Base-by-base conservation (phyloP, 2,329 filamentous ascomycete genomes). In the Xylaria hypoxylon region DNA sequence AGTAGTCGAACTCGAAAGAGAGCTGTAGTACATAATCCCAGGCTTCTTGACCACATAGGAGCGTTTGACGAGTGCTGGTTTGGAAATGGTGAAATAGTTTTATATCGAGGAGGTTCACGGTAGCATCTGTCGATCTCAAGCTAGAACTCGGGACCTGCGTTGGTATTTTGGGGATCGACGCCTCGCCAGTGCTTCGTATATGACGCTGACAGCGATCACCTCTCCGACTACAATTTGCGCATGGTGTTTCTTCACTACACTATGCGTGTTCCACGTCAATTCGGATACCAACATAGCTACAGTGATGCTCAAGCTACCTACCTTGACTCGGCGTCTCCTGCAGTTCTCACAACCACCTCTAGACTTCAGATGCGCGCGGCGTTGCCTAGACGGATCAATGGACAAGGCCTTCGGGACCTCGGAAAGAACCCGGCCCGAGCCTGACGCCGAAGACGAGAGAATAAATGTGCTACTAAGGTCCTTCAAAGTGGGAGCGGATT, bases 11-110 rank as follows among this genome's bases (percentile, higher is more conserved):
- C 24, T 71, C 56, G 45, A 74, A 73, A 10, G 67, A 69, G 8
- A 75, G 63, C 58, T 71, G 72, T 5, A 71, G 45, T 19, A 67
- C 62, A 5, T 62, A 13, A 3, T 62, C 64, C 69, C 72, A 74
- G 17, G 63, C 63, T 2, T 69, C 68, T 10, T 60, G 56, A 0
- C 50, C 59, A 17, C 64, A 59, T 17, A 74, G 40, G 26, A 75
- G 68, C 3, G 73, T 74, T 11, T 68, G 40, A 22, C 64, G 55
- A 0, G 72, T 74, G n/a, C 52, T 57, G 24, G 44, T 57, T 24
- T 71, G 68, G 57, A 73, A 75, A 62, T 74, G 71, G 66, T 74
- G 70, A 19, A 72, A 64, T 5, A 75, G 58, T 53, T 69, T 69
- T 56, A 74, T 56, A 24, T 72, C 67, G 13, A 66, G 51, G 7